Evolutionary conservation across 768 basidiomycete species (phyloP).

Genomic region (Pleurotus sapidus): DNA sequence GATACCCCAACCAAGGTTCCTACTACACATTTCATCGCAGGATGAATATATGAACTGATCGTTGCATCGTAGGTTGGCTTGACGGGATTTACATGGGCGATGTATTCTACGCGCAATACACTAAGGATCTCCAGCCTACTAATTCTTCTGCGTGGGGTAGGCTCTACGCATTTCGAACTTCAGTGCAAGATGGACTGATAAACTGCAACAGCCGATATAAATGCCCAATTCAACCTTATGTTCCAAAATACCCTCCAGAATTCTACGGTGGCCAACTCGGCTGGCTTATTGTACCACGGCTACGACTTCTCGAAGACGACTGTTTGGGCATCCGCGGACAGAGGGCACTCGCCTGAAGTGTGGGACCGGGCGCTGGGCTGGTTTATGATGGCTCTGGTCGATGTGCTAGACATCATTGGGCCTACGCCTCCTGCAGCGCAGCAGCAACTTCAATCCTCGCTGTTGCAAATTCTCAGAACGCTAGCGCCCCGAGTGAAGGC

Average conservation of each 20-base stretch:
- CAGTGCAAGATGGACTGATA: neutral
- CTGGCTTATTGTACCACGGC: slow-evolving; percentile 45
- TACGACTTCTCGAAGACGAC: slow-evolving; percentile 43
- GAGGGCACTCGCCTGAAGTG: slow-evolving; percentile 45
- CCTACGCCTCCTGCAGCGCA: neutral
- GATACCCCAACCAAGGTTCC: slow-evolving; percentile 39
- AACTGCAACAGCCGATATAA: slow-evolving; percentile 32
- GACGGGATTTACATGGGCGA: slow-evolving; percentile 48
- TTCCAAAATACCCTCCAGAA: slow-evolving; percentile 40
- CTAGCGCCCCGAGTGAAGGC: slow-evolving; percentile 32
- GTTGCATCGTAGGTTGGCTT: slow-evolving; percentile 33
- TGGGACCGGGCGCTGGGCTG: slow-evolving; percentile 48
- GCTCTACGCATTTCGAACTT: slow-evolving; percentile 12
- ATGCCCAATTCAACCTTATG: slow-evolving; percentile 39
- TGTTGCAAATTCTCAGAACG: slow-evolving; percentile 30
- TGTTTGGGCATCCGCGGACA: slow-evolving; percentile 41
- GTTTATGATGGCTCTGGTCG: slow-evolving; percentile 49
- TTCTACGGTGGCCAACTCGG: slow-evolving; percentile 32
- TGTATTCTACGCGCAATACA: slow-evolving; percentile 41
- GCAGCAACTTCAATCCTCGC: slow-evolving; percentile 19
- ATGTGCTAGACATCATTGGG: slow-evolving; percentile 34
- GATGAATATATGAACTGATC: neutral
- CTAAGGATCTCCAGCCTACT: slow-evolving; percentile 27
- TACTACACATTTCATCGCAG: neutral
- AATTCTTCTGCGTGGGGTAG: slow-evolving; percentile 38